Percentiles rank a stretch among this genome's conserved stretches.
These are phyloP conservation scores for Tulasnella sp. DNA, from an alignment of 768 basidiomycete species.

Conservation along the genomic window DNA sequence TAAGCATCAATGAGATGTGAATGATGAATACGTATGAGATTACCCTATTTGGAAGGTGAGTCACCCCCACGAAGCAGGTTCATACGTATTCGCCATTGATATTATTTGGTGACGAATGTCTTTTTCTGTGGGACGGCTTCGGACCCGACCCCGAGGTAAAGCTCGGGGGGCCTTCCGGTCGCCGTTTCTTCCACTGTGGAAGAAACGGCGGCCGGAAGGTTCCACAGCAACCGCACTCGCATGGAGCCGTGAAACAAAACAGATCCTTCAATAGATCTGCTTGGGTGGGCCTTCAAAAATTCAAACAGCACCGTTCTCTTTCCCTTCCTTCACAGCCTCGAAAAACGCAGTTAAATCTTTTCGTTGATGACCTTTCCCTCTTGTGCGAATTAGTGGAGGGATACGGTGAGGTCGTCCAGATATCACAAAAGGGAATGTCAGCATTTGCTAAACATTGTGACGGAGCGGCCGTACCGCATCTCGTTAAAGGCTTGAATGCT, in stretches of 20 bases:
- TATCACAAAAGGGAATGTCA: conserved; percentile 26
- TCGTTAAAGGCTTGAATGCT: conserved; percentile 81
- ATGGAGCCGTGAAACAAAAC: background rate
- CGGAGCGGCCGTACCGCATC: conserved; percentile 59
- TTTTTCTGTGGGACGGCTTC: too few relatives aligned
- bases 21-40: too few relatives aligned
- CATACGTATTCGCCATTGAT: too few relatives aligned
- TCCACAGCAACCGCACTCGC: background rate
- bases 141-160: background rate
- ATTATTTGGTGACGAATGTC: too few relatives aligned
- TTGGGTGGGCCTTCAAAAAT: background rate
- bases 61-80: too few relatives aligned
- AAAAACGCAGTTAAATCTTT: conserved; percentile 72
- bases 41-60: too few relatives aligned
- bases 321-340: conserved; percentile 43
- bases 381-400: conserved; percentile 77
- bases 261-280: conserved; percentile 11
- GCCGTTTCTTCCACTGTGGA: background rate
- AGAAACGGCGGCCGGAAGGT: too few relatives aligned
- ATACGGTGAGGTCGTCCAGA: conserved; percentile 72
- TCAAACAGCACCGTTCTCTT: background rate
- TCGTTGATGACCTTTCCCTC: conserved; percentile 77
- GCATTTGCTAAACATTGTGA: background rate
- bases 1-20: too few relatives aligned
- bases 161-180: background rate